A percentile compares a stretch with the other conserved stretches of the same genome.
Conservation (phyloP, 352 stramenopile genomes). For the Elongisporangium anandrum region DNA sequence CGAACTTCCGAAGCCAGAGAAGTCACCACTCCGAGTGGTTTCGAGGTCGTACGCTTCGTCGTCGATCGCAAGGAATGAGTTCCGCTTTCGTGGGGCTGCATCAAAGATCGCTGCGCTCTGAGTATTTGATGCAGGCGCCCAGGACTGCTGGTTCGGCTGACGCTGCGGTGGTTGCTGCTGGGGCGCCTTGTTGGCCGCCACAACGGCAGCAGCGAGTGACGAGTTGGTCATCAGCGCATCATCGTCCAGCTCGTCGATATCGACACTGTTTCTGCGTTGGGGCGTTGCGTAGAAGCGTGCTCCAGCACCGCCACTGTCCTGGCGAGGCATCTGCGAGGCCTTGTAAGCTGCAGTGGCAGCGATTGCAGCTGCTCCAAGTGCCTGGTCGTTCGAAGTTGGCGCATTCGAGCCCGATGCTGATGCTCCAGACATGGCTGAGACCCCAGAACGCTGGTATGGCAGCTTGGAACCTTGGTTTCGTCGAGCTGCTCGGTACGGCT, state of each 20-base stretch:
- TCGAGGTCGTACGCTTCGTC: neutral
- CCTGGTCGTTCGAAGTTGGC: neutral
- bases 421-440: neutral
- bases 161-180: neutral
- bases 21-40: neutral
- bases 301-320: constrained; percentile 12
- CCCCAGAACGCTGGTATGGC: neutral
- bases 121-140: constrained; percentile 5
- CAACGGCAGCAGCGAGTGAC: constrained; percentile 1
- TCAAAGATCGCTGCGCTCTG: constrained; percentile 9
- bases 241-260: constrained; percentile 28
- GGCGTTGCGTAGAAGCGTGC: constrained; percentile 9
- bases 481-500: neutral
- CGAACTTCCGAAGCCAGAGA: neutral
- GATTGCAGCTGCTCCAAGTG: neutral
- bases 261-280: constrained; percentile 24
- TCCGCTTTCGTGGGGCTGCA: neutral
- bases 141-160: constrained; percentile 6
- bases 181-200: constrained; percentile 1
- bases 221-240: constrained; percentile 21
- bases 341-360: constrained; percentile 9
- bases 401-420: neutral
- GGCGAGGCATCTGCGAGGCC: constrained; percentile 1
- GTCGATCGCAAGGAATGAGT: neutral
- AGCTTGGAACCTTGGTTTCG: neutral